Evolutionary conservation across 202 grass and related monocot genomes (phyloP).

Genomic region (Dendrocalamus latiflorus): DNA sequence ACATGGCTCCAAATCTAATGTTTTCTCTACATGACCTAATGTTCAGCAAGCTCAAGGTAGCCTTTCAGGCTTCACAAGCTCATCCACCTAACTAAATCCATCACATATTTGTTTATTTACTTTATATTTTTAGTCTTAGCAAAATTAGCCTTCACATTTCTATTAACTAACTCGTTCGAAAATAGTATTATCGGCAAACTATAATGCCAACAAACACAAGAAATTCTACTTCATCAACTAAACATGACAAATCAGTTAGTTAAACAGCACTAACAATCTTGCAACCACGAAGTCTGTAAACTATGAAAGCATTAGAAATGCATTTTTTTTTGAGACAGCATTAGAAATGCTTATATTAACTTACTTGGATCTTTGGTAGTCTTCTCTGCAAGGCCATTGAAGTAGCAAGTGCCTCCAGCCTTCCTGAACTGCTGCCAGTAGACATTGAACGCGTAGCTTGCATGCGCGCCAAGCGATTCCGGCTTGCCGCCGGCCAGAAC

Average conservation of each 20-base stretch:
- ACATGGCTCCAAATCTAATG: neutral
- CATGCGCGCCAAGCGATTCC: too few relatives aligned
- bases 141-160: neutral
- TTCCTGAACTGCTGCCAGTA: too few relatives aligned
- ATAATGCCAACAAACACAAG: neutral
- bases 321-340: too few relatives aligned
- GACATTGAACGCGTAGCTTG: too few relatives aligned
- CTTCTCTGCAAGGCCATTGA: slow-evolving; percentile 50
- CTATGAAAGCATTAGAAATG: neutral
- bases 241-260: neutral
- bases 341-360: neutral
- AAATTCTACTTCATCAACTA: neutral
- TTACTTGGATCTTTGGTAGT: slow-evolving; percentile 62
- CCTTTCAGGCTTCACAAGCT: neutral
- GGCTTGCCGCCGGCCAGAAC: too few relatives aligned
- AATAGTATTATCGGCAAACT: neutral
- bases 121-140: neutral
- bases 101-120: neutral
- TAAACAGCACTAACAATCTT: neutral
- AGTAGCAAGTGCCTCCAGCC: too few relatives aligned
- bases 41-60: neutral
- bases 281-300: neutral
- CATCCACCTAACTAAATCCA: neutral
- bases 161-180: neutral
- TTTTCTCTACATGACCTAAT: neutral